A percentile compares a stretch with the other conserved stretches of the same genome.
Evolutionary conservation across 2,329 filamentous ascomycete genomes (phyloP).

Genomic region (Penicillium thymicola): DNA sequence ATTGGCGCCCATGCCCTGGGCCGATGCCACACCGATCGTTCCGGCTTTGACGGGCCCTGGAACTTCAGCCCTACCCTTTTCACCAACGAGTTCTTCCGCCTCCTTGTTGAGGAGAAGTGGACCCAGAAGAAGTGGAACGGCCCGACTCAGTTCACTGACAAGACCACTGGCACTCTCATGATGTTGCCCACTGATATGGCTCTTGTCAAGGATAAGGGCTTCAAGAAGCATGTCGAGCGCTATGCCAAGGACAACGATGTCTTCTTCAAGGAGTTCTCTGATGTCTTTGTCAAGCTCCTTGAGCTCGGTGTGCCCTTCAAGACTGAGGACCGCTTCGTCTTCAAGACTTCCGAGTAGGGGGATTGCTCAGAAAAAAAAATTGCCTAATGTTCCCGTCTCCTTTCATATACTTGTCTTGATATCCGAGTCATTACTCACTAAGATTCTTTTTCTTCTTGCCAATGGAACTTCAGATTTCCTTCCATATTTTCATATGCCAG

Average conservation of each 20-base stretch:
- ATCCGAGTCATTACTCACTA: conserved; percentile 18
- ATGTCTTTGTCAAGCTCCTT: conserved; percentile 76
- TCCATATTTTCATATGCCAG: background rate
- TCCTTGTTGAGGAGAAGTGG: conserved; percentile 92
- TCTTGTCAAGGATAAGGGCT: conserved; percentile 81
- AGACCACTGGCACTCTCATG: conserved; percentile 83
- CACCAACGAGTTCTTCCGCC: conserved; percentile 91
- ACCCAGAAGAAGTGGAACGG: conserved; percentile 86
- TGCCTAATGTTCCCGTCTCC: background rate
- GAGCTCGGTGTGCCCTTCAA: conserved; percentile 92
- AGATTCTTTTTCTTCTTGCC: background rate
- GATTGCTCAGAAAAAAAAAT: background rate
- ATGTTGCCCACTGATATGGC: conserved; percentile 94
- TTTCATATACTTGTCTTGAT: conserved; percentile 18
- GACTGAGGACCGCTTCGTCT: conserved; percentile 57
- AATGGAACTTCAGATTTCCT: background rate
- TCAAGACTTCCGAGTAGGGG: conserved; percentile 57
- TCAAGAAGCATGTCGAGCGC: conserved; percentile 74
- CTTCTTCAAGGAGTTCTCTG: conserved; percentile 92
- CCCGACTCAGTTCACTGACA: conserved; percentile 86
- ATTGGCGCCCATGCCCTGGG: conserved; percentile 82
- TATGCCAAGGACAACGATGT: conserved; percentile 87
- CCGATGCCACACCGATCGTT: conserved; percentile 84
- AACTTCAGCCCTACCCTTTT: conserved; percentile 86
- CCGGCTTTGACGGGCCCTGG: conserved; percentile 86